Evolutionary conservation across 257 asterid genomes (phyloP), one percentile per base, ranked within the genome.

Genomic region (Knoxia roxburghii): DNA sequence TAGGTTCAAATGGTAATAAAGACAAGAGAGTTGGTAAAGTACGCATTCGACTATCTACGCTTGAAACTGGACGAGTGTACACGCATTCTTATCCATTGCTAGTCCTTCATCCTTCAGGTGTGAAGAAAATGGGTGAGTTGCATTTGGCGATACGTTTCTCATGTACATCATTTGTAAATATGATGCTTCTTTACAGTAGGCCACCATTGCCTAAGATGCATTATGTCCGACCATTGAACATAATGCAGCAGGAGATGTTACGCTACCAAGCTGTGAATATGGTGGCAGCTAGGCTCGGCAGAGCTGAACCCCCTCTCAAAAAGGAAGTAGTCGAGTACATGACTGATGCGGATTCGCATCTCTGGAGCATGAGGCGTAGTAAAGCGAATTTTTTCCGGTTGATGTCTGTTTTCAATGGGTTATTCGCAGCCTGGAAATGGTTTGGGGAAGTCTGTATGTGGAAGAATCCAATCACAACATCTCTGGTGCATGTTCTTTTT

Each of bases 301-400:
- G 98, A 32, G 83, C 98, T 5, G 97, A 92, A 63, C 98, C 98
- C 23, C 97, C 97, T 66, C 84, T 92, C 65, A 80, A 80, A 32
- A 86, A 81, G 76, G 98, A 92, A 78, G 88, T 92, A 13, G 81
- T 87, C 1, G 95, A 86, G 69, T 92, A 92, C 74, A 87, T 92
- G 95, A 81, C 76, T 0, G 97, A 87, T 63, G 84, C 93, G 0
- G 84, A 89, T 66, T 81, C 96, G 7, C 98, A 92, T 67, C 87
- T 92, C 27, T 92, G 97, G 96, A 92, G 97, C 88, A 87, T 92
- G 97, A 82, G 98, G 78, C 85, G 93, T 7, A 92, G 98, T 83
- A 92, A 89, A 75, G 96, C 97, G 0, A 92, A 86, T 71, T 89
- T 89, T 78, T 84, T 79, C 87, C 74, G 98, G 68, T 71, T 92